A percentile compares a stretch with the other conserved stretches of the same genome.
These are phyloP conservation scores for Lactarius tabidus DNA, from an alignment of 768 basidiomycete species.

Conservation along the genomic window DNA sequence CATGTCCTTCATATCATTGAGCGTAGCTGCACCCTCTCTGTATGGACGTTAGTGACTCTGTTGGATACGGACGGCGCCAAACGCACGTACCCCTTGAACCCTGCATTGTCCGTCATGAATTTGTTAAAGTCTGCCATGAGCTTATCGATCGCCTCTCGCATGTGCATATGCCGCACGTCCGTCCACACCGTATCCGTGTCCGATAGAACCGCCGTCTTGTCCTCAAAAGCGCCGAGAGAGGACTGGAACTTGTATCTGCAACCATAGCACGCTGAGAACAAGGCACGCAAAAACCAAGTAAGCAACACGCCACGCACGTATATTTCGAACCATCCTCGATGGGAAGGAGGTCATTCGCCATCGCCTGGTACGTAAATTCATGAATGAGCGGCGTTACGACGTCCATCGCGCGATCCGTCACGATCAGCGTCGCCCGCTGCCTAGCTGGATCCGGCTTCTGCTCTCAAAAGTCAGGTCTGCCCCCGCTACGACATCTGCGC, in stretches of 20 bases:
- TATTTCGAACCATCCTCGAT: conserved; percentile 86
- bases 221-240: conserved; percentile 78
- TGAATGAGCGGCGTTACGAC: conserved; percentile 85
- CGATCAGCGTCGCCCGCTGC: conserved; percentile 76
- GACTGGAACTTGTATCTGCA: conserved; percentile 91
- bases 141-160: conserved; percentile 97
- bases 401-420: conserved; percentile 98
- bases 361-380: conserved; percentile 99
- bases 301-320: conserved; percentile 57
- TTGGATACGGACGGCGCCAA: not conserved
- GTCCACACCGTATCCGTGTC: conserved; percentile 91
- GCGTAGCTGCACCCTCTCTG: conserved; percentile 75
- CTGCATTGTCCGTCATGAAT: conserved; percentile 91
- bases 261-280: not conserved
- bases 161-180: conserved; percentile 93
- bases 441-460: conserved; percentile 38
- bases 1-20: conserved; percentile 99
- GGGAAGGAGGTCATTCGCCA: conserved; percentile 91
- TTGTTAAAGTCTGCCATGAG: conserved; percentile 94
- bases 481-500: no score
- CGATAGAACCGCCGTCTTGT: conserved; percentile 80
- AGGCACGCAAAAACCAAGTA: not conserved
- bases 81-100: conserved; percentile 83
- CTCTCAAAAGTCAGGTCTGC: conserved; percentile 39
- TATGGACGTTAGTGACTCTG: not conserved